Percentiles rank a stretch among this genome's conserved stretches.
Evolutionary conservation across 371 early-diverging fungal species (phyloP).

Genomic region (Rhizopus microsporus): DNA sequence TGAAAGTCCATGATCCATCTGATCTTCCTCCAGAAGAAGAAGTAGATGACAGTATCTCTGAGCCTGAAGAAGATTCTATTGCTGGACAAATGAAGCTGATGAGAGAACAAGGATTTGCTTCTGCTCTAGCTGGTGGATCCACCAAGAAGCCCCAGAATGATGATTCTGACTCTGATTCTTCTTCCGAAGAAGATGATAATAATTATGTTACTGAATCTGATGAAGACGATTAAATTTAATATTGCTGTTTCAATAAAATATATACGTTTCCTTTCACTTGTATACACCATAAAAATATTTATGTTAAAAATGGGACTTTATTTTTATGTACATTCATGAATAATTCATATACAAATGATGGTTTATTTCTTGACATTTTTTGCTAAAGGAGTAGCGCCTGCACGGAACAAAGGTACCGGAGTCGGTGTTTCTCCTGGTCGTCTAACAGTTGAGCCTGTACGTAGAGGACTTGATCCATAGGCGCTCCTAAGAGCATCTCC

Average conservation of each 20-base stretch:
- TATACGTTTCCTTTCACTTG: too few relatives aligned
- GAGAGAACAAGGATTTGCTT: constrained; percentile 72
- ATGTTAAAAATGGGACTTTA: too few relatives aligned
- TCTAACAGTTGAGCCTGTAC: constrained; percentile 5
- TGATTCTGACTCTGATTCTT: constrained; percentile 35
- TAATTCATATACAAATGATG: too few relatives aligned
- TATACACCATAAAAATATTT: too few relatives aligned
- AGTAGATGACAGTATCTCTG: constrained; percentile 92
- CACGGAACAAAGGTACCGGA: constrained; percentile 41
- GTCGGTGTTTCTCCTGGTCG: constrained; percentile 37
- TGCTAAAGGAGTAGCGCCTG: constrained; percentile 36
- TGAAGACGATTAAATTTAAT: not conserved
- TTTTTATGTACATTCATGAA: too few relatives aligned
- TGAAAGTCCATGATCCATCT: constrained; percentile 71
- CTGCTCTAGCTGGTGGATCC: constrained; percentile 61
- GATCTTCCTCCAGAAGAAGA: constrained; percentile 73
- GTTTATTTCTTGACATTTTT: not conserved
- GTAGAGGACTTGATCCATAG: constrained; percentile 25
- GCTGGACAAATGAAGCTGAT: constrained; percentile 91
- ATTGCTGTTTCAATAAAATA: too few relatives aligned
- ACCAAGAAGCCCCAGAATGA: constrained; percentile 29
- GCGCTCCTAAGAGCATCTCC: constrained; percentile 42
- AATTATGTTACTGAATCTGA: constrained; percentile 33
- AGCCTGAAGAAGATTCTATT: constrained; percentile 94
- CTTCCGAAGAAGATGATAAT: constrained; percentile 38